These are phyloP conservation scores for Fragaria ananassa DNA, from an alignment of 306 rosid species.

Conservation along the genomic window DNA sequence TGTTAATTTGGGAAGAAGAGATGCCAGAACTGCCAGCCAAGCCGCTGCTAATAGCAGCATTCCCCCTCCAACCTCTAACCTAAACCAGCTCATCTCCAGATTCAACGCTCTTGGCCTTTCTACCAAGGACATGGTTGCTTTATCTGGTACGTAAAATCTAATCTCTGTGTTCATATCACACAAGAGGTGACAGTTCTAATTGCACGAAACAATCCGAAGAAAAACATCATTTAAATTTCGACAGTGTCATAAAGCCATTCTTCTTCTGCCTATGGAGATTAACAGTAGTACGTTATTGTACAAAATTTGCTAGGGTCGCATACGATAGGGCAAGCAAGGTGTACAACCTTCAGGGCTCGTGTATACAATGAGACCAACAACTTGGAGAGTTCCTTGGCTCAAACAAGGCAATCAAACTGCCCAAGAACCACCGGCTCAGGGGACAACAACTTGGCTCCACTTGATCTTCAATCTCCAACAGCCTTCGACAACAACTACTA, in stretches of 20 bases:
- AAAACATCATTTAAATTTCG: no score
- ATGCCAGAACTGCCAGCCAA: conserved; percentile 55
- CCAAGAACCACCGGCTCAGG: conserved; percentile 63
- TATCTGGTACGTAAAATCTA: conserved; percentile 44
- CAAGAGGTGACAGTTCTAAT: not conserved
- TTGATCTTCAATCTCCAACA: conserved; percentile 57
- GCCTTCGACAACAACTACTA: conserved; percentile 66
- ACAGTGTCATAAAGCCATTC: no score
- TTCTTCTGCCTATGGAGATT: not conserved
- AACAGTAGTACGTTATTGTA: not conserved
- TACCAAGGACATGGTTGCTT: conserved; percentile 67
- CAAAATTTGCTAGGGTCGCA: conserved; percentile 46
- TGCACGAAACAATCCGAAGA: no score
- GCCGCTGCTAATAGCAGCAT: conserved; percentile 68
- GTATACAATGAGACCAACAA: conserved; percentile 68
- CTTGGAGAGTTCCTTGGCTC: conserved; percentile 50
- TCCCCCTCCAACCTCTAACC: conserved; percentile 65
- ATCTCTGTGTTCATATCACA: not conserved
- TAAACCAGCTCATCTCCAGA: conserved; percentile 55
- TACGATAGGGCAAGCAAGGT: conserved; percentile 86
- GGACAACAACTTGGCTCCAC: conserved; percentile 82
- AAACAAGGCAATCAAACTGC: conserved; percentile 47
- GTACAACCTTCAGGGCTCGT: conserved; percentile 53
- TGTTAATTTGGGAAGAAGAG: conserved; percentile 88
- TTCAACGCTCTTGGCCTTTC: conserved; percentile 70